Evolutionary conservation across 176 grass and related monocot genomes (phyloP).

Genomic region (Aegilops tauschii): DNA sequence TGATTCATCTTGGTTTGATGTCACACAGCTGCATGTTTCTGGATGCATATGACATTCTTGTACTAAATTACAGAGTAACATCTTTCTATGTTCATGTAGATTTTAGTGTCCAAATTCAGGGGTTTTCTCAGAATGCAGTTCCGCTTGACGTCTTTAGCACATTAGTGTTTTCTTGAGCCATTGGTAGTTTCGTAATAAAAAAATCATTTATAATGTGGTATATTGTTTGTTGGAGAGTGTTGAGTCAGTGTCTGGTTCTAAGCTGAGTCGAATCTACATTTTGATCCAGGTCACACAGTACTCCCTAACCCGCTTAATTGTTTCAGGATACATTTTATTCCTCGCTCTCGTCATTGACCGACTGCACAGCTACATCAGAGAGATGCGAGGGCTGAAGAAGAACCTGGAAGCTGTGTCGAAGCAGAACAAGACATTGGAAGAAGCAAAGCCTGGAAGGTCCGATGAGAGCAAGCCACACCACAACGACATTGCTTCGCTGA

Average conservation of each 20-base stretch:
- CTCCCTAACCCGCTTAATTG: neutral
- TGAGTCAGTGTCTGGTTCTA: neutral
- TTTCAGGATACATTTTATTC: slow-evolving; percentile 82
- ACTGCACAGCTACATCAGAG: slow-evolving; percentile 79
- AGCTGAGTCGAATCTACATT: neutral
- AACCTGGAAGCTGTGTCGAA: slow-evolving; percentile 61
- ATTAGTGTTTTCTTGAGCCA: neutral
- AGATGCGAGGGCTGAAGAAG: slow-evolving; percentile 60
- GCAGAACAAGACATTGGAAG: slow-evolving; percentile 51
- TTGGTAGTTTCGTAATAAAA: neutral
- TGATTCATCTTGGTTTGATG: neutral
- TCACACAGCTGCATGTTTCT: neutral
- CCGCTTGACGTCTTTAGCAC: neutral
- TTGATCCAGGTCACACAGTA: neutral
- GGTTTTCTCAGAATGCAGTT: neutral
- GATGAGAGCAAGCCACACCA: slow-evolving; percentile 25
- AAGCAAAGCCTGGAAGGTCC: slow-evolving; percentile 31
- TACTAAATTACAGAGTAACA: neutral
- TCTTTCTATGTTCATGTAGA: neutral
- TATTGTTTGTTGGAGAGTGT: neutral
- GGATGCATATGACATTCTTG: neutral
- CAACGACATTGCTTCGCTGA: slow-evolving; percentile 33
- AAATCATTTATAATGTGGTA: neutral
- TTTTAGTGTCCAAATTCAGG: neutral
- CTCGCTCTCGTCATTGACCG: slow-evolving; percentile 80